Evolutionary conservation across 257 asterid species (phyloP).

Genomic region (Solanum pennellii): DNA sequence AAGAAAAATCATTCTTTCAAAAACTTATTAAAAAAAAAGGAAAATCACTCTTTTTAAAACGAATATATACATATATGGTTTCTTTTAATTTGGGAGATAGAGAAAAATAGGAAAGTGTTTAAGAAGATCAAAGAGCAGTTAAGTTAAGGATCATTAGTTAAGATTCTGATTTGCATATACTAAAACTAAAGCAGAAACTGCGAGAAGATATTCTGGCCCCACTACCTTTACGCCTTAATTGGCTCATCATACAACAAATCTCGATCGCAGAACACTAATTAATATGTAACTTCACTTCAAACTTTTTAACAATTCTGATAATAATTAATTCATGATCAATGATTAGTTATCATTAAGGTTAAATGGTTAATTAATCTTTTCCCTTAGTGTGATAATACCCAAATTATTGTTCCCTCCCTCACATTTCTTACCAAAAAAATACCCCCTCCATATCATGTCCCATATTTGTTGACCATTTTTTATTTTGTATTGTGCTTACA

Average conservation of each 20-base stretch:
- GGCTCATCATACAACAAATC: neutral
- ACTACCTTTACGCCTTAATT: neutral
- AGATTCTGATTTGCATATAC: constrained; percentile 33
- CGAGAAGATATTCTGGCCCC: constrained; percentile 15
- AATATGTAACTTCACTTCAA: constrained; percentile 6
- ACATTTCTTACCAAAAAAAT: neutral
- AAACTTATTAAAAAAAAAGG: too few relatives aligned
- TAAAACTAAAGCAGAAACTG: constrained; percentile 3
- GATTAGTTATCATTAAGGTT: constrained; percentile 4
- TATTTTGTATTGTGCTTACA: too few relatives aligned
- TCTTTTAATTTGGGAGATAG: too few relatives aligned
- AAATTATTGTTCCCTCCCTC: neutral
- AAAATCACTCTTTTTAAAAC: too few relatives aligned
- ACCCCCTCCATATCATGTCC: too few relatives aligned
- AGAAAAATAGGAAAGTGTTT: neutral
- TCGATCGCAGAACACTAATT: neutral
- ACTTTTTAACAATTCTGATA: neutral
- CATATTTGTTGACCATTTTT: neutral
- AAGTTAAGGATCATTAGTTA: constrained; percentile 7
- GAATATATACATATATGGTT: too few relatives aligned
- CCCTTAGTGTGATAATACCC: neutral
- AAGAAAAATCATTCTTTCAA: too few relatives aligned
- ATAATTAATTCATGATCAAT: constrained; percentile 6
- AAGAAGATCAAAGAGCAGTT: constrained; percentile 20
- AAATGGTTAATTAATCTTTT: neutral